Conservation (phyloP, 129 eudicot genomes). For the Cynara cardunculus region DNA sequence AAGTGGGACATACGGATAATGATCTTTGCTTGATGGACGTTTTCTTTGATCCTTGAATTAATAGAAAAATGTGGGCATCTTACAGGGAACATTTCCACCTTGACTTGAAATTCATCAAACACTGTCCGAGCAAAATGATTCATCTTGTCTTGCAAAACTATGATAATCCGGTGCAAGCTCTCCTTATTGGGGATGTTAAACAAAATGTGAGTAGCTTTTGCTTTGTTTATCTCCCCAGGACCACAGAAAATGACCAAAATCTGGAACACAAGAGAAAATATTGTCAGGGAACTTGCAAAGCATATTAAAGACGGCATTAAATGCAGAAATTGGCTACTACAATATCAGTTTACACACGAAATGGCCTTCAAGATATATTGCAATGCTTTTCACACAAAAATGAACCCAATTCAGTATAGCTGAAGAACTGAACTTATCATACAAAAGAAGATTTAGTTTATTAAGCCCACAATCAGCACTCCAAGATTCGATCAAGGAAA, state of each 20-base stretch:
- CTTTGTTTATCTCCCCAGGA: slow-evolving; percentile 33
- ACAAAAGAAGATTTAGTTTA: background rate
- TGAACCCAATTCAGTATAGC: background rate
- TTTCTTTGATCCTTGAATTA: background rate
- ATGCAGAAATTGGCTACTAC: background rate
- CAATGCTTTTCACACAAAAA: background rate
- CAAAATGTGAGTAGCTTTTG: slow-evolving; percentile 28
- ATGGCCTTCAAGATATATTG: background rate
- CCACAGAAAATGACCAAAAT: slow-evolving; percentile 52
- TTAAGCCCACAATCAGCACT: no score
- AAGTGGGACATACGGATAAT: background rate
- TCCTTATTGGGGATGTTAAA: slow-evolving; percentile 36
- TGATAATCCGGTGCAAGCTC: slow-evolving; percentile 36
- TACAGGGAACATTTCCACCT: slow-evolving; percentile 58
- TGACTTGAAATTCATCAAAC: slow-evolving; percentile 23
- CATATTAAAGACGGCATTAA: background rate
- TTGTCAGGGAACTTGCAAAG: background rate
- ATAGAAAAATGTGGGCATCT: slow-evolving; percentile 7
- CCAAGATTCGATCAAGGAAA: no score
- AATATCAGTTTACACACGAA: background rate
- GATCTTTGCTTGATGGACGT: background rate
- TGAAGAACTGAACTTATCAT: background rate
- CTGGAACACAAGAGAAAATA: slow-evolving; percentile 23
- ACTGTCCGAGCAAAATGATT: slow-evolving; percentile 42
- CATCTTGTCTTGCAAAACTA: slow-evolving; percentile 47